Evolutionary conservation across 2,329 filamentous ascomycete species (phyloP).

Genomic region (Pyricularia sp.): DNA sequence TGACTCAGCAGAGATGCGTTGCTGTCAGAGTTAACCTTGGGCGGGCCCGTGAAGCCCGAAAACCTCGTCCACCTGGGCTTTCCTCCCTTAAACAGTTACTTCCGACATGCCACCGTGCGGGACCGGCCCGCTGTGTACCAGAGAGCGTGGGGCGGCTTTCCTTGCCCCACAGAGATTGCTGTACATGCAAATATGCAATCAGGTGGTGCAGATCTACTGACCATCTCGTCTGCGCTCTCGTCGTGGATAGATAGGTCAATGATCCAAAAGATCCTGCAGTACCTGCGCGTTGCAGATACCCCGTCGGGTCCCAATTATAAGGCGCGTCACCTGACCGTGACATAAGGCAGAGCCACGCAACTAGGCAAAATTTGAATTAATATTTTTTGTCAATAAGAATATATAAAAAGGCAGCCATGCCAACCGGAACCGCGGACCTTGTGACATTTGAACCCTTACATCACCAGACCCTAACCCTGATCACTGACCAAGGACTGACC

Average conservation of each 20-base stretch:
- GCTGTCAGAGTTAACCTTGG: constrained; percentile 13
- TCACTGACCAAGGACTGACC: too few relatives aligned
- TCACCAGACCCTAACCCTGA: too few relatives aligned
- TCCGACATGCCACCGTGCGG: constrained; percentile 19
- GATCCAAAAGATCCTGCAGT: too few relatives aligned
- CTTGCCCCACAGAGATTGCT: not conserved
- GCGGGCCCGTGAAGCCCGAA: constrained; percentile 6
- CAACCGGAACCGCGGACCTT: too few relatives aligned
- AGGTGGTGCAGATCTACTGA: not conserved
- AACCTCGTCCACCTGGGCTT: constrained; percentile 14
- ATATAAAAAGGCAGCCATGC: too few relatives aligned
- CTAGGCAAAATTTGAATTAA: too few relatives aligned
- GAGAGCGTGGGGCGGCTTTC: constrained; percentile 8
- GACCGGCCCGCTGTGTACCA: constrained; percentile 16
- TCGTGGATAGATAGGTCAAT: not conserved
- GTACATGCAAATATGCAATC: not conserved
- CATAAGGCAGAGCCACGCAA: too few relatives aligned
- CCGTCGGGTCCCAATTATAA: too few relatives aligned
- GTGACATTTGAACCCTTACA: too few relatives aligned
- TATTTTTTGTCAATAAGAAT: too few relatives aligned
- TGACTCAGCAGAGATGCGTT: constrained; percentile 10
- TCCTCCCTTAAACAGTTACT: constrained; percentile 11
- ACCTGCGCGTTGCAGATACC: too few relatives aligned
- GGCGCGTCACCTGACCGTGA: too few relatives aligned
- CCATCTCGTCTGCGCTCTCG: not conserved